These are phyloP conservation scores for Clathrospora elynae DNA, from an alignment of 2,329 filamentous ascomycete genomes.

Conservation along the genomic window DNA sequence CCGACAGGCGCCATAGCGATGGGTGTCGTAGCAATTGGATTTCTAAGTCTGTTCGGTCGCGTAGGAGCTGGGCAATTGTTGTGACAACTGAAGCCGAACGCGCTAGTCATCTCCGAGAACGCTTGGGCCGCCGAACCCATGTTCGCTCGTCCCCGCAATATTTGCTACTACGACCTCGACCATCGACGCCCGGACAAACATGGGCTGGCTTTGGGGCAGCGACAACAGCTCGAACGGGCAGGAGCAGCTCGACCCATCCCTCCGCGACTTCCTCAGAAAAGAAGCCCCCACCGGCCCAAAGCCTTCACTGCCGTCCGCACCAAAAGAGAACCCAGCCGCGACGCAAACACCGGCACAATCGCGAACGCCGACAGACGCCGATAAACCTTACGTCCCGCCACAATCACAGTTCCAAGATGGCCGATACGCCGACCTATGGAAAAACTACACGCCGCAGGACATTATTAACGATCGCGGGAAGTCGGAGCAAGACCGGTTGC, in stretches of 20 bases:
- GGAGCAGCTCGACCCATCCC: slow-evolving; percentile 78
- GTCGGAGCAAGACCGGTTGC: slow-evolving; percentile 78
- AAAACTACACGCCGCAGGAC: slow-evolving; percentile 77
- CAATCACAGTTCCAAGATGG: slow-evolving; percentile 70
- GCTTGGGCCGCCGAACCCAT: slow-evolving; percentile 14
- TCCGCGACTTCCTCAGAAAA: slow-evolving; percentile 82
- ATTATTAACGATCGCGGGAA: slow-evolving; percentile 72
- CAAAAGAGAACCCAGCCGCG: slow-evolving; percentile 35
- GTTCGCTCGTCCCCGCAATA: slow-evolving; percentile 19
- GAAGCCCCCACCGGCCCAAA: slow-evolving; percentile 76
- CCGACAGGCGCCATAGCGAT: slow-evolving; percentile 44
- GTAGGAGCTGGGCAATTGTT: slow-evolving; percentile 25
- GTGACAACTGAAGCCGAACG: slow-evolving; percentile 24
- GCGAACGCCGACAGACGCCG: slow-evolving; percentile 18
- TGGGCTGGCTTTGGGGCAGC: slow-evolving; percentile 69
- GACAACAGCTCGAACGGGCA: slow-evolving; percentile 53
- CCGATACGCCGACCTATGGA: slow-evolving; percentile 87
- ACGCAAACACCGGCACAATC: slow-evolving; percentile 16
- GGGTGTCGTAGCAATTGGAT: slow-evolving; percentile 21
- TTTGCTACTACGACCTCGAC: slow-evolving; percentile 6
- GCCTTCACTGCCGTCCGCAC: slow-evolving; percentile 34
- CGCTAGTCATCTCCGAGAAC: slow-evolving; percentile 11
- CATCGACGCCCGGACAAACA: slow-evolving; percentile 34
- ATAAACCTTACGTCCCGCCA: slow-evolving; percentile 50
- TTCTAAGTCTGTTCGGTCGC: slow-evolving; percentile 16